Base-by-base conservation (phyloP, 2,329 filamentous ascomycete species). In the Blumeria hordei region DNA sequence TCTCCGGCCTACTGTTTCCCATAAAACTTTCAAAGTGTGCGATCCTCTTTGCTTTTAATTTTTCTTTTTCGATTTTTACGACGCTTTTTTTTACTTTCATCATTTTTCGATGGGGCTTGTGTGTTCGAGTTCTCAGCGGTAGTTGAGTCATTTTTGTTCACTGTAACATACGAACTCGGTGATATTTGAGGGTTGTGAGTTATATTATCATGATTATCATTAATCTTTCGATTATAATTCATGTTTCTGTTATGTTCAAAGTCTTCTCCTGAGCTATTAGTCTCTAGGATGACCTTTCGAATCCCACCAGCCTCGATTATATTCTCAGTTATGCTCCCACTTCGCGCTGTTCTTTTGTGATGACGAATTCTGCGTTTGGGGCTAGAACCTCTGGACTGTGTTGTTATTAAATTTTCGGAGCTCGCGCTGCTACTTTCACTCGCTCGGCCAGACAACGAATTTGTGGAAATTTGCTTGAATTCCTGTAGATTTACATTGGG, bases 261-360 rank as follows among this genome's bases (percentile, higher is more conserved):
- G n/a, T 60, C 59, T 12, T 65, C 64, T 12, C 57, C 58, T 7
- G 60, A 60, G 21, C 56, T 61, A 32, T 74, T 82, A 3, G 80
- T 80, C 63, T 86, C 81, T 32, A 90, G 71, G 0, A 90, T 77
- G 47, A 87, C 77, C 68, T 90, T 90, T 59, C 78, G 77, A 54
- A 88, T 74, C 2, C 85, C 85, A 55, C 81, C 78, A 1, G 81
- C 72, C 62, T 88, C 81, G 55, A 88, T 70, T n/a, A 85, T 71
- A 58, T 83, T 85, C 67, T 88, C 83, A 0, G 83, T 87, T 61
- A 88, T 86, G 64, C 81, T 85, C 33, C 85, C 84, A 60, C 80
- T 85, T 56, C 83, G 74, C 6, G 80, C 79, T 4, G 72, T 70
- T 8, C 74, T 71, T 36, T 69, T 69, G 53, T 67, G 67, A 10